phyloP scores from a whole-genome alignment of 83 land plant species.

The Diphasiastrum complanatum region DNA sequence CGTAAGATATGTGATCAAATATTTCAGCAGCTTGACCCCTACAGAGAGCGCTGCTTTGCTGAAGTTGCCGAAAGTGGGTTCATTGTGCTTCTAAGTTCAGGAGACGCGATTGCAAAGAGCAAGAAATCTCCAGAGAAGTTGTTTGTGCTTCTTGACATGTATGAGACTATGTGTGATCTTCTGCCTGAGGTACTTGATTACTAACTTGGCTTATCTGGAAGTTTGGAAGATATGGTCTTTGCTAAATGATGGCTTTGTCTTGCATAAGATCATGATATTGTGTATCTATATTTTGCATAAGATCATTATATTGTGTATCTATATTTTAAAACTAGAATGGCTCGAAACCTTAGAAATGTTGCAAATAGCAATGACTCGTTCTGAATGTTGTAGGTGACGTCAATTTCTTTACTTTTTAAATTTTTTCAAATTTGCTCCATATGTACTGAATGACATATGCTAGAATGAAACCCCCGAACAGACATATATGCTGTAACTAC shows the following conservation, averaged over 20 bases:
- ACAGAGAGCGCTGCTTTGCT: conserved; percentile 29
- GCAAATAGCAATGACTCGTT: too few species aligned
- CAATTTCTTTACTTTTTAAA: too few species aligned
- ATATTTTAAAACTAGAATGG: background rate
- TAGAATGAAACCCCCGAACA: too few species aligned
- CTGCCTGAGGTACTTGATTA: conserved; percentile 26
- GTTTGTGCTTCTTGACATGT: conserved; percentile 31
- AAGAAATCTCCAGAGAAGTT: conserved; percentile 31
- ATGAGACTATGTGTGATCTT: conserved; percentile 35
- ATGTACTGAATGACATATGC: too few species aligned
- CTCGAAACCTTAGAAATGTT: background rate
- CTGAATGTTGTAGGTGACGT: too few species aligned
- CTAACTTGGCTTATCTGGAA: background rate
- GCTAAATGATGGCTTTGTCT: too few species aligned
- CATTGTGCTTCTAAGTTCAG: conserved; percentile 30
- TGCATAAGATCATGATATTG: too few species aligned
- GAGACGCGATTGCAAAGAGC: conserved; percentile 30
- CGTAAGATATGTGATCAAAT: conserved; percentile 36
- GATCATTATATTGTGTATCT: too few species aligned
- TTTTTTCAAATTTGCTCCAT: too few species aligned
- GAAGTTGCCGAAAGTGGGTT: conserved; percentile 32
- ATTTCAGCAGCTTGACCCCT: conserved; percentile 29
- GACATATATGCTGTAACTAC: too few species aligned
- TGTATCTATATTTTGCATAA: too few species aligned
- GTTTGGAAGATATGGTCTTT: too few species aligned